phyloP scores from a whole-genome alignment of 1,284 basidiomycete species.

The Sparassis latifolia region DNA sequence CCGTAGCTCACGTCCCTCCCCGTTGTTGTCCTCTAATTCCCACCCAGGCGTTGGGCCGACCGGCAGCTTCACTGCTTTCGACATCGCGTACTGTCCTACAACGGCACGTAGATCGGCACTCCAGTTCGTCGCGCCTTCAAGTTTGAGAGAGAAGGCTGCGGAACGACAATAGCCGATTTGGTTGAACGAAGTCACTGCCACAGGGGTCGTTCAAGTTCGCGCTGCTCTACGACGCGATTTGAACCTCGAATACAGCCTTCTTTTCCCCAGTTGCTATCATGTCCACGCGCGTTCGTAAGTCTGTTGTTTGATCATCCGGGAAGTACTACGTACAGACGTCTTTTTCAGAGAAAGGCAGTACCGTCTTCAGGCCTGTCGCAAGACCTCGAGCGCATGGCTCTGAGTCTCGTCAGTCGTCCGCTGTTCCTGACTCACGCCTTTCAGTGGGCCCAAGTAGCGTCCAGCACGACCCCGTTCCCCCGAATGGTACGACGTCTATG shows the following conservation, averaged over 20 bases:
- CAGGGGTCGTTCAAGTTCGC: no score
- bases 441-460: slow-evolving; percentile 1
- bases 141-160: no score
- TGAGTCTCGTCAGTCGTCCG: slow-evolving; percentile 33
- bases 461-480: background rate
- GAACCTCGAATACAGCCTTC: no score
- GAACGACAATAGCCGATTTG: no score
- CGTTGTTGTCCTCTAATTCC: slow-evolving; percentile 36
- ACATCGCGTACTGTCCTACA: slow-evolving; percentile 11
- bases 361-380: slow-evolving; percentile 59
- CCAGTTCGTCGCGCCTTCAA: no score
- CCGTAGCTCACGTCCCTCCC: slow-evolving; percentile 32
- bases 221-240: no score
- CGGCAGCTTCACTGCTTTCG: slow-evolving; percentile 38
- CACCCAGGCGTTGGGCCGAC: slow-evolving; percentile 49
- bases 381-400: slow-evolving; percentile 40
- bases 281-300: slow-evolving; percentile 76
- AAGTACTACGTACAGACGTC: background rate
- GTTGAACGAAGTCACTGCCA: no score
- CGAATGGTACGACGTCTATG: slow-evolving; percentile 8
- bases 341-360: slow-evolving; percentile 59
- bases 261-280: slow-evolving; percentile 26
- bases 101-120: no score
- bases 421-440: slow-evolving; percentile 23
- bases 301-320: slow-evolving; percentile 9